phyloP scores from a whole-genome alignment of 257 asterid species.

The Scutellaria minor region DNA sequence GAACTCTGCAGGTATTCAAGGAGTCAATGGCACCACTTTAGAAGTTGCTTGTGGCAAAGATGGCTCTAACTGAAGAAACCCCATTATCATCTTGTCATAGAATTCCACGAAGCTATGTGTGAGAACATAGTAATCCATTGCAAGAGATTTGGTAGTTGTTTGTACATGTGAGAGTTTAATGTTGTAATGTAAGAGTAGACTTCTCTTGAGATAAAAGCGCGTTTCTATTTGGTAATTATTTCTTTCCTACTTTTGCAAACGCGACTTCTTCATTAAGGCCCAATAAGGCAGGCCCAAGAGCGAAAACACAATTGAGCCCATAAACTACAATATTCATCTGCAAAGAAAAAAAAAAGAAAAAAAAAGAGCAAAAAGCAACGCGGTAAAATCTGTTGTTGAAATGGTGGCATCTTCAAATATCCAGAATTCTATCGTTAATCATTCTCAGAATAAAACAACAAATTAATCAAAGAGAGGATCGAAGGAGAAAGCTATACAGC shows the following conservation, averaged over 20 bases:
- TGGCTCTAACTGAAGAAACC: constrained; percentile 37
- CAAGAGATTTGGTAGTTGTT: constrained; percentile 18
- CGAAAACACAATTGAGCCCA: too few relatives aligned
- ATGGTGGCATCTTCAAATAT: neutral
- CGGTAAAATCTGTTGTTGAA: constrained; percentile 35
- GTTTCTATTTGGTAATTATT: constrained; percentile 3
- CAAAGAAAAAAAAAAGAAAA: too few relatives aligned
- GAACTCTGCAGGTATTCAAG: constrained; percentile 55
- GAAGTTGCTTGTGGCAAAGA: constrained; percentile 44
- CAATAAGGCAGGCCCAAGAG: too few relatives aligned
- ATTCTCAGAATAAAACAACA: neutral
- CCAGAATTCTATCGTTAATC: constrained; percentile 4
- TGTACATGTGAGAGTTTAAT: constrained; percentile 26
- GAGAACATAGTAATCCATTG: neutral
- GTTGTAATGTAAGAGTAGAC: constrained; percentile 37
- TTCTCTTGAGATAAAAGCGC: constrained; percentile 22
- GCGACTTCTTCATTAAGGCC: neutral
- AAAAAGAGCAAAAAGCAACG: neutral
- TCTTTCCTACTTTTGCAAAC: neutral
- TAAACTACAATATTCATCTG: too few relatives aligned
- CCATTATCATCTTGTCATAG: neutral
- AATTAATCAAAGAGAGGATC: too few relatives aligned
- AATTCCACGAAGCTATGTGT: constrained; percentile 31
- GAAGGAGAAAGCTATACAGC: neutral
- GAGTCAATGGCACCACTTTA: constrained; percentile 3